Evolutionary conservation across 2,329 filamentous ascomycete species (phyloP), one percentile per base, ranked within the genome.

Genomic region (Chrysosporium queenslandicum): DNA sequence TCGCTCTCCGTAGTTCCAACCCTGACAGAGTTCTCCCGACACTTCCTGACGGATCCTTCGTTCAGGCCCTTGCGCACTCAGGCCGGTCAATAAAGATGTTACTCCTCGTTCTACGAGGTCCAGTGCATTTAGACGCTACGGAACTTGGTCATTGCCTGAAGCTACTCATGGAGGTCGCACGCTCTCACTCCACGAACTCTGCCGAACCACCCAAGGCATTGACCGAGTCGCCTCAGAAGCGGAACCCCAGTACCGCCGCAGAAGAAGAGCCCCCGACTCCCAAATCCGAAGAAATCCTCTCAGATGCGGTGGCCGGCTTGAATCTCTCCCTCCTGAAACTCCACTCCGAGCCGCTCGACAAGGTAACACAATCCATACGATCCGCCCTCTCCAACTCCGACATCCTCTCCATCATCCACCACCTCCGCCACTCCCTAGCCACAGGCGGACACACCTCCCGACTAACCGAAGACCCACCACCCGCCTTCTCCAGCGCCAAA

Each of bases 381-480:
- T 67, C 68, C 34, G 63, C 61, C 39, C 64, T 71, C 32, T 65
- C 68, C 12, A 64, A 68, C 48, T 61, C 66, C 21, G 68, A 72
- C 39, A 63, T 68, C 40, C 61, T 71, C 47, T 67, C 65, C 41
- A 66, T 68, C 55, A 62, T 71, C 47, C 65, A 71, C 54, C 70
- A 72, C 51, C 68, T 71, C 49, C 70, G 70, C 49, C 65, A 71
- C 58, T 66, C 64, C 50, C 69, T 72, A 46, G 69, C 68, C 23
- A 70, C 68, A 16, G 68, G 68, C 41, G 69, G 69, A 30, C 65
- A 69, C 58, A 70, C 68, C 29, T 68, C 68, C 18, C 67, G 67
- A n/a, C 68, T 70, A 62, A 68, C 64, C 49, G 68, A 70, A 59
- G 63, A 66, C 48, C 63, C 66, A 1, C 68, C 68, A 30, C 62